Percentiles rank a stretch among this genome's conserved stretches.
Conservation (phyloP, 2,329 filamentous ascomycete species). For the Leptodontidium sp. region DNA sequence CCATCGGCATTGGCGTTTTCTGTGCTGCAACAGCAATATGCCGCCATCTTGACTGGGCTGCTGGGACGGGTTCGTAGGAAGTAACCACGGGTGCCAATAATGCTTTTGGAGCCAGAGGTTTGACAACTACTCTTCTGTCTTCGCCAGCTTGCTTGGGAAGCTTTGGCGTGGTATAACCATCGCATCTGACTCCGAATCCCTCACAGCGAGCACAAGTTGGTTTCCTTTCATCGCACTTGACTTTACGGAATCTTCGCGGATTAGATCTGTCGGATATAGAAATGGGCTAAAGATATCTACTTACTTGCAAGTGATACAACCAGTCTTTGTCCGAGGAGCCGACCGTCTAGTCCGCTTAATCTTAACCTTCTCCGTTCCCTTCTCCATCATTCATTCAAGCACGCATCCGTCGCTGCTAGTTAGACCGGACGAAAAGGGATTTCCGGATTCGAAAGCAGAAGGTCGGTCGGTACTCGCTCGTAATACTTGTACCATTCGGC, state of each 20-base stretch:
- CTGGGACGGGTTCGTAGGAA: not conserved
- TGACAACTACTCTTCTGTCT: not conserved
- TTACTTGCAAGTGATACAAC: slow-evolving; percentile 23
- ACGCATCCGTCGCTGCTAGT: not conserved
- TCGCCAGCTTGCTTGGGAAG: not conserved
- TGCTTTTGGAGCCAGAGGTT: not conserved
- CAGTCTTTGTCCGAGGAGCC: not conserved
- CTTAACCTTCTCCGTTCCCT: not conserved
- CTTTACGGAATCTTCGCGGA: not conserved
- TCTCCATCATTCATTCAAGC: not conserved
- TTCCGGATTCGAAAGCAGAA: not conserved
- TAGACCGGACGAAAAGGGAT: not conserved
- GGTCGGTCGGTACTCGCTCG: not conserved
- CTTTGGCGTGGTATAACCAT: slow-evolving; percentile 10
- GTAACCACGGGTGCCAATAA: not conserved
- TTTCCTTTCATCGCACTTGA: slow-evolving; percentile 18
- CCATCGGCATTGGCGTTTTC: not conserved
- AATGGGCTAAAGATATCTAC: not conserved
- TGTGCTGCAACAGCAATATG: not conserved
- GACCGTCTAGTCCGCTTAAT: slow-evolving; percentile 7
- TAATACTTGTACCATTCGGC: slow-evolving; percentile 9
- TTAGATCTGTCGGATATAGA: not conserved
- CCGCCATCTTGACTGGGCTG: not conserved
- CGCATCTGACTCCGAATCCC: slow-evolving; percentile 12
- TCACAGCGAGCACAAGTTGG: slow-evolving; percentile 14